Percentiles rank a stretch among this genome's conserved stretches.
Conservation (phyloP, 495 filamentous ascomycete genomes). For the Annulohypoxylon maeteangense region DNA sequence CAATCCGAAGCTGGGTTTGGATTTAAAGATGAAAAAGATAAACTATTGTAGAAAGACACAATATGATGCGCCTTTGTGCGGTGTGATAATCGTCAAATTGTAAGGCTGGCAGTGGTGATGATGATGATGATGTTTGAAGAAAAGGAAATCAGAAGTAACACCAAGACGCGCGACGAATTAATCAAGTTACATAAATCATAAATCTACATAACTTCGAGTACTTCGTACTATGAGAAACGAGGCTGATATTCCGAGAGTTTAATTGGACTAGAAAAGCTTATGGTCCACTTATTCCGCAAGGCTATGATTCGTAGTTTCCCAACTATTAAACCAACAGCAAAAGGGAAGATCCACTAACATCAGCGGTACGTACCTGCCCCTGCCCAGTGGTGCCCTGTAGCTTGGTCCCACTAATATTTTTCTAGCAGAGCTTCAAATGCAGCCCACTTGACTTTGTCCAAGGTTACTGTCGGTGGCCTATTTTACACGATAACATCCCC, state of each 20-base stretch:
- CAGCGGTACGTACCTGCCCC: slow-evolving; percentile 7
- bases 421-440: slow-evolving; percentile 43
- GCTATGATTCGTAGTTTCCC: neutral
- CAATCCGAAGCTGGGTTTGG: neutral
- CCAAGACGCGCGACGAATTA: slow-evolving; percentile 18
- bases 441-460: neutral
- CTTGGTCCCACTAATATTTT: slow-evolving; percentile 51
- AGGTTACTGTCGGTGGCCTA: neutral
- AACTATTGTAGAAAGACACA: neutral
- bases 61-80: neutral
- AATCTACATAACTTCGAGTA: neutral
- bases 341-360: neutral
- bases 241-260: neutral
- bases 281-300: neutral
- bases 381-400: slow-evolving; percentile 7
- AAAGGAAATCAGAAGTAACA: slow-evolving; percentile 7
- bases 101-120: neutral
- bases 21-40: neutral
- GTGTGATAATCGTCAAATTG: neutral
- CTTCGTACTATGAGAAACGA: neutral
- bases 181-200: neutral
- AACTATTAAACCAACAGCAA: neutral
- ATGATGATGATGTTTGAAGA: slow-evolving; percentile 18
- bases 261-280: neutral
- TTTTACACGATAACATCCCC: slow-evolving; percentile 1